Evolutionary conservation across 257 asterid genomes (phyloP), one percentile per base, ranked within the genome.

Genomic region (Voacanga thouarsii): DNA sequence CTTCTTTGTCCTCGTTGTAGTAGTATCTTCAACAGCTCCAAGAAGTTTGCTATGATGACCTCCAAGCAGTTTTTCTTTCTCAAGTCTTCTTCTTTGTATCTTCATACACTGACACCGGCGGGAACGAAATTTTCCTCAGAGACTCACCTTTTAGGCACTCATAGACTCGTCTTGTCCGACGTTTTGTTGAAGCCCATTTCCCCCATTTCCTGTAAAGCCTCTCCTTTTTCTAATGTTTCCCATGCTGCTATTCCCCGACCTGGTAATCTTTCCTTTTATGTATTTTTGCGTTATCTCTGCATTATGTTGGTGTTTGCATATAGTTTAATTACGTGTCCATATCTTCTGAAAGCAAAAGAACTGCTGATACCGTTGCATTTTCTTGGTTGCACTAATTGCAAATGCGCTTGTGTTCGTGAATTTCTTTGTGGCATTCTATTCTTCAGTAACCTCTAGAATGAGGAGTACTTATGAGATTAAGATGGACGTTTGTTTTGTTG

Each of bases 241-340:
- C 81, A 67, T 70, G 76, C 88, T 53, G 84, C 93, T 65, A 45
- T 82, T 82, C 91, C 96, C 33, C 77, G 86, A 64, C 96, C 95
- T 75, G 84, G 83, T 80, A 60, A 16, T 12, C 49, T 63, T 60
- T 5, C 11, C 6, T 28, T 53, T 12, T 30, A 33, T 66, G 26
- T 14, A 28, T 14, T 30, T 63, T 15, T 26, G 23, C 1, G 10
- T 28, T 33, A 5, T 39, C 45, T 64, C 24, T 43, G 19, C 12
- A 45, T 49, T 4, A 5, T 49, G n/a, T 45, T 59, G 7, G 21
- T 69, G 5, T 23, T 67, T 75, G 72, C 16, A 41, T 43, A 44
- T n/a, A 7, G 19, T 76, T 71, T 37, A 68, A 55, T n/a, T 45
- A 1, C 24, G n/a, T 11, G 37, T 18, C 21, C 6, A 39, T 6